Evolutionary conservation across 1,284 basidiomycete species (phyloP).

Genomic region (Ceratorhiza oryzae-sativae): DNA sequence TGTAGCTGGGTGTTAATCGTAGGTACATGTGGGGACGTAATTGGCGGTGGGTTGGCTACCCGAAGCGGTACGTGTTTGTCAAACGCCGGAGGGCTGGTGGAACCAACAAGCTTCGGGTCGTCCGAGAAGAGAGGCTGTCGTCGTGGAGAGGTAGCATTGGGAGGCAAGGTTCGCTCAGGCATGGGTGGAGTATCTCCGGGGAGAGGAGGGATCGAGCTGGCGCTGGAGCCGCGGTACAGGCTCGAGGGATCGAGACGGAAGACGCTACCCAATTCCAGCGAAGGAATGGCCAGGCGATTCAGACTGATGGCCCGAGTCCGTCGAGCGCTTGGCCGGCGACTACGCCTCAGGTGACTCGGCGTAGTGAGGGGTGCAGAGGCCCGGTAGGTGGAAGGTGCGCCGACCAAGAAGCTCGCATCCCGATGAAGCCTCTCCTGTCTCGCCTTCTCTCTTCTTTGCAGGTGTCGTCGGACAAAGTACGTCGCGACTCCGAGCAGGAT

Average conservation of each 20-base stretch:
- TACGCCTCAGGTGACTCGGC: not conserved
- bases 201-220: not conserved
- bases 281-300: constrained; percentile 20
- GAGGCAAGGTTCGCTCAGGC: not conserved
- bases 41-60: constrained; percentile 20
- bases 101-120: constrained; percentile 10
- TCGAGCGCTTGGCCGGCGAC: not conserved
- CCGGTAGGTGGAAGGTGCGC: constrained; percentile 12
- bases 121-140: constrained; percentile 16
- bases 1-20: constrained; percentile 15
- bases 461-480: constrained; percentile 4
- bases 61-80: constrained; percentile 20
- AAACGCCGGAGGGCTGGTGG: not conserved
- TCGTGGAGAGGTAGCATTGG: not conserved
- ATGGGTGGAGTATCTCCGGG: not conserved
- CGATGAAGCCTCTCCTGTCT: constrained; percentile 3
- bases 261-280: constrained; percentile 33
- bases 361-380: not conserved
- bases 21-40: not conserved
- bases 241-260: constrained; percentile 8
- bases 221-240: not conserved
- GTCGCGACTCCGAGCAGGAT: not conserved
- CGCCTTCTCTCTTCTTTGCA: not conserved
- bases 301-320: not conserved
- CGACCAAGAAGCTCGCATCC: constrained; percentile 24